Percentiles rank a stretch among this genome's conserved stretches.
Evolutionary conservation across 805 yeast genomes (phyloP).

Genomic region (Lachancea lanzarotensis): DNA sequence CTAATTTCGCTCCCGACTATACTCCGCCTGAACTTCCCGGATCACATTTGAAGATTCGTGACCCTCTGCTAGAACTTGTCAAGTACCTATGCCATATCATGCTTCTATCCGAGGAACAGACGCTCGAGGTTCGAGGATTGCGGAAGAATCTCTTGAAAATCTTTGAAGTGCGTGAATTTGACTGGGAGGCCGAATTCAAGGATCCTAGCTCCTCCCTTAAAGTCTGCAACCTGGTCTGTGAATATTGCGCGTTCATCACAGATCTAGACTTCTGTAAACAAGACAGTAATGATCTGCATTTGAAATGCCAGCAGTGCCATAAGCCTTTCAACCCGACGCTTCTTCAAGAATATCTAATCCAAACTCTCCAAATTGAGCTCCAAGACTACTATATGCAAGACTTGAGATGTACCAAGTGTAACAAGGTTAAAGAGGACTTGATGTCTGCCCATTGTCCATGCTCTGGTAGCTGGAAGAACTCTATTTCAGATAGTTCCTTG

Average conservation of each 20-base stretch:
- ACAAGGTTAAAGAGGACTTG: conserved; percentile 55
- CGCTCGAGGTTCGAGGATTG: conserved; percentile 65
- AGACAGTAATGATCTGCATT: conserved; percentile 39
- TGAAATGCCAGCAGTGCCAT: conserved; percentile 64
- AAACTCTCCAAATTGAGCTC: conserved; percentile 49
- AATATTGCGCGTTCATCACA: conserved; percentile 62
- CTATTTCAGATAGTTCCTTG: conserved; percentile 42
- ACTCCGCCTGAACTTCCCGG: conserved; percentile 76
- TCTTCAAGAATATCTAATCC: conserved; percentile 73
- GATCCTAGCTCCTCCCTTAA: conserved; percentile 70
- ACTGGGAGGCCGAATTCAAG: conserved; percentile 60
- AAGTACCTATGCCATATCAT: conserved; percentile 70
- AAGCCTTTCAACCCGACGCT: conserved; percentile 57
- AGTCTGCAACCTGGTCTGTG: conserved; percentile 68
- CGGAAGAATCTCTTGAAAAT: conserved; percentile 66
- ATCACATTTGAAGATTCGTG: conserved; percentile 47
- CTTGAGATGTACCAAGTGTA: conserved; percentile 71
- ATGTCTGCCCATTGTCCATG: conserved; percentile 75
- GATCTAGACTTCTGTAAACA: conserved; percentile 82
- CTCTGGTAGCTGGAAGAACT: conserved; percentile 78
- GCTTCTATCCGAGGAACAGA: conserved; percentile 55
- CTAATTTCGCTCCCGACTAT: conserved; percentile 58
- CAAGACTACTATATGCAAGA: conserved; percentile 74
- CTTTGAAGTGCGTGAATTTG: conserved; percentile 81
- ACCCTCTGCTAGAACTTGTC: conserved; percentile 75